phyloP scores from a whole-genome alignment of 306 rosid genomes.

The Cucumis cinereus region DNA sequence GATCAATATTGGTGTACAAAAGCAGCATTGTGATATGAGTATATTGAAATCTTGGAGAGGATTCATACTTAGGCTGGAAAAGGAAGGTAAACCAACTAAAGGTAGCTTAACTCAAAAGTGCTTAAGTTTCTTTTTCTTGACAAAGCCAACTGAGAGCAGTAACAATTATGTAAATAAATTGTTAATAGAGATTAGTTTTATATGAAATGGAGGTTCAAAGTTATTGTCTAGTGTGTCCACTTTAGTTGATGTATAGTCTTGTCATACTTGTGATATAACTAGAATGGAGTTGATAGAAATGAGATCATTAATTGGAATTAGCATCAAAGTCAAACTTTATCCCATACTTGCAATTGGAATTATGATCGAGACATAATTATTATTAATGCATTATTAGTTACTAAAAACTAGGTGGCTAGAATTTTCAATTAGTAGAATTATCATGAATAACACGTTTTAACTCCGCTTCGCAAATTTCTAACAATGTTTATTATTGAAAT shows the following conservation, averaged over 20 bases:
- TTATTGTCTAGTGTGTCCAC: not conserved
- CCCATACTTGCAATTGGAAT: not conserved
- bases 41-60: not conserved
- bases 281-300: not conserved
- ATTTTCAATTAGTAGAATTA: not conserved
- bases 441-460: too few relatives aligned
- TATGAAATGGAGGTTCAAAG: not conserved
- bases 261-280: not conserved
- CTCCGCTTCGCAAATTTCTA: too few relatives aligned
- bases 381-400: not conserved
- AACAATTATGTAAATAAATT: not conserved
- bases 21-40: conserved; percentile 11
- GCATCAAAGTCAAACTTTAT: not conserved
- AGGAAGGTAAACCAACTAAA: not conserved
- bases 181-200: not conserved
- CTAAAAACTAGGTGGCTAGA: not conserved
- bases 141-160: not conserved
- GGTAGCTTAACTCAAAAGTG: not conserved
- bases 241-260: not conserved
- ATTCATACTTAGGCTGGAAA: not conserved
- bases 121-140: not conserved
- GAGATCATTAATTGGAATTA: not conserved
- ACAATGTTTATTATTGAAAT: too few relatives aligned
- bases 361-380: too few relatives aligned
- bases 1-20: conserved; percentile 54